A percentile compares a stretch with the other conserved stretches of the same genome.
These are phyloP conservation scores for Phytophthora syringae DNA, from an alignment of 352 stramenopile genomes.

Conservation along the genomic window DNA sequence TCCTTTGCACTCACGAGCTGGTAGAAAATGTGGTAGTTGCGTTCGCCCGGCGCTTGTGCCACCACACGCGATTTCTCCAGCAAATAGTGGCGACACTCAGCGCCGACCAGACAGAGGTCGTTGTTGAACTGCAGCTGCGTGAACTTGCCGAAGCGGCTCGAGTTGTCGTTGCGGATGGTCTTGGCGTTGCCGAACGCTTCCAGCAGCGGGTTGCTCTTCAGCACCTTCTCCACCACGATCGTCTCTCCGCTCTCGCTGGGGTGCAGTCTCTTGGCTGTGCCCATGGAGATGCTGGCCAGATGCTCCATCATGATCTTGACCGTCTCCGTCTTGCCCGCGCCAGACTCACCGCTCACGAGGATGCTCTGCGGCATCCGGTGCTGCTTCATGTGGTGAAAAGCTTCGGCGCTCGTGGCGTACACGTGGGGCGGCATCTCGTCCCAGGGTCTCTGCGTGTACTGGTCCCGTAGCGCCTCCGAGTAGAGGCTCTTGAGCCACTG, in stretches of 20 bases:
- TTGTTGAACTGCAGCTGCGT: constrained; percentile 94
- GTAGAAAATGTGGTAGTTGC: constrained; percentile 99
- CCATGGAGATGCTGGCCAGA: constrained; percentile 87
- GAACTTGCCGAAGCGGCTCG: constrained; percentile 95
- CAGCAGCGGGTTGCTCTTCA: constrained; percentile 91
- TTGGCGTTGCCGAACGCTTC: constrained; percentile 94
- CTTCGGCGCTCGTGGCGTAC: constrained; percentile 88
- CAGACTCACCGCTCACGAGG: constrained; percentile 94
- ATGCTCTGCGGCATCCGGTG: constrained; percentile 84
- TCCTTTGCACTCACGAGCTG: constrained; percentile 86
- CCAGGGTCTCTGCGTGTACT: constrained; percentile 74
- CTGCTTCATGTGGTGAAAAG: constrained; percentile 85
- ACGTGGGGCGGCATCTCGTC: constrained; percentile 88
- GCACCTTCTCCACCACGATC: constrained; percentile 87
- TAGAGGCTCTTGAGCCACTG: constrained; percentile 90
- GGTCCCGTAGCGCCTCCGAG: constrained; percentile 68
- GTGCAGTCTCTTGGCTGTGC: constrained; percentile 65
- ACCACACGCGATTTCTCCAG: constrained; percentile 98
- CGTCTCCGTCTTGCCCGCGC: constrained; percentile 95
- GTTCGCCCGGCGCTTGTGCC: constrained; percentile 87
- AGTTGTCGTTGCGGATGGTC: constrained; percentile 96
- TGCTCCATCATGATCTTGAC: constrained; percentile 98
- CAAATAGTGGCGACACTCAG: constrained; percentile 94
- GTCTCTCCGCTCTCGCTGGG: constrained; percentile 66
- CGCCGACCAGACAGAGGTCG: constrained; percentile 87